A percentile compares a stretch with the other conserved stretches of the same genome.
phyloP scores from a whole-genome alignment of 192 early-diverging fungal species.

The Haplosporangium gracile region DNA sequence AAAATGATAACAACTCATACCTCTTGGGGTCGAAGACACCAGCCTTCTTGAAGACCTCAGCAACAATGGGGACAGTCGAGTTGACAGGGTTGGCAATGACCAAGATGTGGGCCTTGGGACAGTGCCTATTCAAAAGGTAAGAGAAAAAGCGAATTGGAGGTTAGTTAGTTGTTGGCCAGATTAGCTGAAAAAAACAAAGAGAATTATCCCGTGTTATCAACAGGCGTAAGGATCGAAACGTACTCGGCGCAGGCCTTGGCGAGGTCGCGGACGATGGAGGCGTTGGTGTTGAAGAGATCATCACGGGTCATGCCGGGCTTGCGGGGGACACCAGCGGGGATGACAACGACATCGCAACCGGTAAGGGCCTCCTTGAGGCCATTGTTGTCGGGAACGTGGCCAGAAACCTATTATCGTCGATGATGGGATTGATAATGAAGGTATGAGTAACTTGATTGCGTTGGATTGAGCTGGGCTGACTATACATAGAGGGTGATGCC shows the following conservation, averaged over 20 bases:
- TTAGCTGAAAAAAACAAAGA: not conserved
- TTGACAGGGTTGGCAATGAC: slow-evolving; percentile 99
- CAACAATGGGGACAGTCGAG: slow-evolving; percentile 96
- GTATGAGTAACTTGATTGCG: not conserved
- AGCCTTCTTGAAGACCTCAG: slow-evolving; percentile 92
- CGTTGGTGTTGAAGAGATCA: slow-evolving; percentile 99
- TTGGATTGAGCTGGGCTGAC: too few relatives aligned
- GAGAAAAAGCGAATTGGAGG: not conserved
- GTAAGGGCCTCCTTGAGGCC: slow-evolving; percentile 62
- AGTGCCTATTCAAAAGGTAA: slow-evolving; percentile 59
- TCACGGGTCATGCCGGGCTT: slow-evolving; percentile 99
- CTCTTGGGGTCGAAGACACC: slow-evolving; percentile 88
- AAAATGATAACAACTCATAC: slow-evolving; percentile 11
- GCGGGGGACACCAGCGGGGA: slow-evolving; percentile 97
- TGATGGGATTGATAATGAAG: not conserved
- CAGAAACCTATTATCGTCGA: slow-evolving; percentile 56
- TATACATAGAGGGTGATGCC: too few relatives aligned
- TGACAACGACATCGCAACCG: slow-evolving; percentile 79
- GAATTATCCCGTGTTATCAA: not conserved
- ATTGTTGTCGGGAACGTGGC: slow-evolving; percentile 58
- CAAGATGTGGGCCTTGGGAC: slow-evolving; percentile 88
- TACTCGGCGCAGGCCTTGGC: slow-evolving; percentile 84
- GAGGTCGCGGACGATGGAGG: slow-evolving; percentile 90
- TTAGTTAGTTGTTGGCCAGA: not conserved
- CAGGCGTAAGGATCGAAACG: slow-evolving; percentile 4